Evolutionary conservation across 2,329 filamentous ascomycete genomes (phyloP).

Genomic region (Domatiomyces catenatus): DNA sequence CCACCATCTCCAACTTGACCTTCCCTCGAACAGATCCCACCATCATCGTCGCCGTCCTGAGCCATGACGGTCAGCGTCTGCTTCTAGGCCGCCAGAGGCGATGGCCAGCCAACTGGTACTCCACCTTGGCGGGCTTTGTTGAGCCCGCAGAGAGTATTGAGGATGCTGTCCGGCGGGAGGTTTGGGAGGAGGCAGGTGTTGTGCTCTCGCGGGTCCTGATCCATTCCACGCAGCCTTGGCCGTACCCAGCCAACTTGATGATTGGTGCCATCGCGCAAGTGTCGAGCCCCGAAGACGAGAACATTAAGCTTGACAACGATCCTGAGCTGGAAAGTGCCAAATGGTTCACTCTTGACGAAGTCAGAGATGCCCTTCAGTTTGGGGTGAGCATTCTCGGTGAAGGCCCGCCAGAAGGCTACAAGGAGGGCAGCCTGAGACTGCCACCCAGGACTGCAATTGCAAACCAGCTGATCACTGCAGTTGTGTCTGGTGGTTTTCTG

Average conservation of each 20-base stretch:
- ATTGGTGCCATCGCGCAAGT: slow-evolving; percentile 72
- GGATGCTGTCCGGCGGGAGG: slow-evolving; percentile 67
- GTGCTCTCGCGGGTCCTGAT: slow-evolving; percentile 61
- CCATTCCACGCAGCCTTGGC: slow-evolving; percentile 76
- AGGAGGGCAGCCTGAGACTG: slow-evolving; percentile 61
- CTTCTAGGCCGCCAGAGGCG: slow-evolving; percentile 74
- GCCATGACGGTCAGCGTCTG: slow-evolving; percentile 57
- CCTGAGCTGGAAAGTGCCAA: slow-evolving; percentile 78
- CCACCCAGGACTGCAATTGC: slow-evolving; percentile 85
- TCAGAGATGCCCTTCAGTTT: slow-evolving; percentile 54
- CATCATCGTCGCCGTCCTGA: slow-evolving; percentile 87
- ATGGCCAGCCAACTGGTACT: slow-evolving; percentile 76
- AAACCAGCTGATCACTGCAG: slow-evolving; percentile 68
- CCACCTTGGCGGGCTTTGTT: slow-evolving; percentile 72
- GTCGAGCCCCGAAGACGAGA: slow-evolving; percentile 63
- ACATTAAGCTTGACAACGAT: slow-evolving; percentile 69
- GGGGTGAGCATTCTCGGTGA: slow-evolving; percentile 56
- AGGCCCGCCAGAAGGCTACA: slow-evolving; percentile 48
- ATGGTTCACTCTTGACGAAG: slow-evolving; percentile 75
- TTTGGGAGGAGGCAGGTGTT: slow-evolving; percentile 75
- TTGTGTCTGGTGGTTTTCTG: slow-evolving; percentile 56
- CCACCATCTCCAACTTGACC: slow-evolving; percentile 72
- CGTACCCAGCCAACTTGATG: slow-evolving; percentile 73
- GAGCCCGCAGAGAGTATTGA: slow-evolving; percentile 76
- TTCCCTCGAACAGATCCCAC: slow-evolving; percentile 90